phyloP scores from a whole-genome alignment of 2,329 filamentous ascomycete genomes.

The Aspergillus versicolor region DNA sequence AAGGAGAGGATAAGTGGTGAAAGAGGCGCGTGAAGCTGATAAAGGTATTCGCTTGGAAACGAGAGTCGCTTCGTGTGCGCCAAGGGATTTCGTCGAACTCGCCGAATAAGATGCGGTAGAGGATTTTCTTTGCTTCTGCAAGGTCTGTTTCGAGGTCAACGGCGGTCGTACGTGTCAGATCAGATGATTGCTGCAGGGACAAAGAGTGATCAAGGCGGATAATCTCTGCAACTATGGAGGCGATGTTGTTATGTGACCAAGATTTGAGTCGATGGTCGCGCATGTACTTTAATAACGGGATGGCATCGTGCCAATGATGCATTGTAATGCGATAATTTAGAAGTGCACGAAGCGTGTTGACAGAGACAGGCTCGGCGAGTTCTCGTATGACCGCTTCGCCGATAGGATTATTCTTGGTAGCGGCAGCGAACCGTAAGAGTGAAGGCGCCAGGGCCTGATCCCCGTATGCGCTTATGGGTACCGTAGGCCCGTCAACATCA shows the following conservation, averaged over 20 bases:
- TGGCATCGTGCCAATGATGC: constrained; percentile 35
- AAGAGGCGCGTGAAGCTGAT: constrained; percentile 32
- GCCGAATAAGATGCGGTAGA: constrained; percentile 35
- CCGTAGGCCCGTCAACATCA: constrained; percentile 56
- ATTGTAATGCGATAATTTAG: constrained; percentile 34
- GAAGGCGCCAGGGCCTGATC: constrained; percentile 52
- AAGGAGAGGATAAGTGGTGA: constrained; percentile 29
- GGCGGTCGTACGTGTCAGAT: neutral
- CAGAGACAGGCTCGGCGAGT: constrained; percentile 32
- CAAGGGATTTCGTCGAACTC: constrained; percentile 31
- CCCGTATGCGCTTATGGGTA: constrained; percentile 46
- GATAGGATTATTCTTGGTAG: constrained; percentile 44
- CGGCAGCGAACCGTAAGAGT: constrained; percentile 55
- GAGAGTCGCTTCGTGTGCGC: constrained; percentile 14
- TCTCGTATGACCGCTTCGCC: constrained; percentile 29
- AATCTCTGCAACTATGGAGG: constrained; percentile 38
- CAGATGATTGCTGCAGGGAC: constrained; percentile 4
- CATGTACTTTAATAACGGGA: constrained; percentile 33
- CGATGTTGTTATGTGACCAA: constrained; percentile 40
- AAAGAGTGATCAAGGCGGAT: constrained; percentile 37
- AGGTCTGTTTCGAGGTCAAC: constrained; percentile 22
- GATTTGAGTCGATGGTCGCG: constrained; percentile 33
- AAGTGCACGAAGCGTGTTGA: constrained; percentile 37
- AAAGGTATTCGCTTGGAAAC: constrained; percentile 31
- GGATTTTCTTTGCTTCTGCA: constrained; percentile 28